phyloP scores from a whole-genome alignment of 1,284 basidiomycete species.

The Trichosporon coremiiforme region DNA sequence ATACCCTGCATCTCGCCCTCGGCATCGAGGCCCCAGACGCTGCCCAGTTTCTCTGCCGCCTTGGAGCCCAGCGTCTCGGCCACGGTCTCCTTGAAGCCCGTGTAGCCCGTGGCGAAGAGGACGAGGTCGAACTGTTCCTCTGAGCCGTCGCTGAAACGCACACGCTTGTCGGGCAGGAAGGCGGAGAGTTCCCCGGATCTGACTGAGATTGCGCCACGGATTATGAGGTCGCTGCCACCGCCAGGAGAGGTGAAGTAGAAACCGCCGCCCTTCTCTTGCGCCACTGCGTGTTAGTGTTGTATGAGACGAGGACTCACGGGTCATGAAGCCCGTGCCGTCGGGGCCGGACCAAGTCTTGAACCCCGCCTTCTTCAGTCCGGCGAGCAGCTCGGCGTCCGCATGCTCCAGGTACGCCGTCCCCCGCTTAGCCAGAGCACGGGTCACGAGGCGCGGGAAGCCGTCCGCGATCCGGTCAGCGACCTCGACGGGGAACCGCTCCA shows the following conservation, averaged over 20 bases:
- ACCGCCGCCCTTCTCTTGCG: constrained; percentile 47
- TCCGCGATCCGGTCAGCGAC: constrained; percentile 62
- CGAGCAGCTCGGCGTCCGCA: not conserved
- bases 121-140: constrained; percentile 69
- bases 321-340: not conserved
- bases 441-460: constrained; percentile 60
- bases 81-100: constrained; percentile 55
- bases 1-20: constrained; percentile 64
- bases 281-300: not conserved
- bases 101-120: constrained; percentile 67
- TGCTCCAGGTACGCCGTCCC: constrained; percentile 34
- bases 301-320: not conserved
- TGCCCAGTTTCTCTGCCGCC: constrained; percentile 59
- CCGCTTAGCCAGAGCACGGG: constrained; percentile 62
- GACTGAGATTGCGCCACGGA: constrained; percentile 62
- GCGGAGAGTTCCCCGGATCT: constrained; percentile 58
- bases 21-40: constrained; percentile 64
- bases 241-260: constrained; percentile 62
- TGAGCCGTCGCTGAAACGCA: constrained; percentile 68
- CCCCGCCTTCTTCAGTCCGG: not conserved
- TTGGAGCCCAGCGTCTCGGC: constrained; percentile 61
- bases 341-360: not conserved
- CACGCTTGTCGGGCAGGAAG: constrained; percentile 58
- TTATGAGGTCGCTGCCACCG: constrained; percentile 63
- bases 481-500: constrained; percentile 44